Percentiles rank a stretch among this genome's conserved stretches.
Evolutionary conservation across 495 filamentous ascomycete genomes (phyloP).

Genomic region (Acidomyces sp.): DNA sequence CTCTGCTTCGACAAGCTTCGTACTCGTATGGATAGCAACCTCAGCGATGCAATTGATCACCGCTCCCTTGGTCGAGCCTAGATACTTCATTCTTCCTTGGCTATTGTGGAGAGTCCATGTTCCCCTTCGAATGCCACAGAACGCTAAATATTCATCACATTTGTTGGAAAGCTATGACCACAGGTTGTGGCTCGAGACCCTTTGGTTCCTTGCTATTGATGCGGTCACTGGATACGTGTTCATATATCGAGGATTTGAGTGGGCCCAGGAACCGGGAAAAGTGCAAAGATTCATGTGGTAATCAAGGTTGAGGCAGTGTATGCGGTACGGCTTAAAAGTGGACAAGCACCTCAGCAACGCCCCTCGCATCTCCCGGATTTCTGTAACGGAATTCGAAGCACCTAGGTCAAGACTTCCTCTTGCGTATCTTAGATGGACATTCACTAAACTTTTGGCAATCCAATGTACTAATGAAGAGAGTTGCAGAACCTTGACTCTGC

Average conservation of each 20-base stretch:
- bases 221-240: slow-evolving; percentile 67
- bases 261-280: slow-evolving; percentile 64
- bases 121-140: slow-evolving; percentile 27
- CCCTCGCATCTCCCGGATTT: too few species aligned
- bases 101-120: slow-evolving; percentile 81
- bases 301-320: too few species aligned
- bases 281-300: slow-evolving; percentile 93
- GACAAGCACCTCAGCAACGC: too few species aligned
- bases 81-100: slow-evolving; percentile 94
- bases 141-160: slow-evolving; percentile 8
- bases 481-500: too few species aligned
- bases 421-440: too few species aligned
- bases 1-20: slow-evolving; percentile 34
- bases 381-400: too few species aligned
- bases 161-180: slow-evolving; percentile 9
- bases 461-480: too few species aligned
- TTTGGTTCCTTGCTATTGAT: slow-evolving; percentile 67
- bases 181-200: slow-evolving; percentile 56
- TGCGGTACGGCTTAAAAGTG: too few species aligned
- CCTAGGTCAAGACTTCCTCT: too few species aligned
- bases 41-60: slow-evolving; percentile 67
- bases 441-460: too few species aligned
- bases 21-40: slow-evolving; percentile 56
- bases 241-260: slow-evolving; percentile 63
- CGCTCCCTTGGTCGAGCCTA: slow-evolving; percentile 82